Evolutionary conservation across 2,329 filamentous ascomycete species (phyloP).

Genomic region (Monosporascus sp.): DNA sequence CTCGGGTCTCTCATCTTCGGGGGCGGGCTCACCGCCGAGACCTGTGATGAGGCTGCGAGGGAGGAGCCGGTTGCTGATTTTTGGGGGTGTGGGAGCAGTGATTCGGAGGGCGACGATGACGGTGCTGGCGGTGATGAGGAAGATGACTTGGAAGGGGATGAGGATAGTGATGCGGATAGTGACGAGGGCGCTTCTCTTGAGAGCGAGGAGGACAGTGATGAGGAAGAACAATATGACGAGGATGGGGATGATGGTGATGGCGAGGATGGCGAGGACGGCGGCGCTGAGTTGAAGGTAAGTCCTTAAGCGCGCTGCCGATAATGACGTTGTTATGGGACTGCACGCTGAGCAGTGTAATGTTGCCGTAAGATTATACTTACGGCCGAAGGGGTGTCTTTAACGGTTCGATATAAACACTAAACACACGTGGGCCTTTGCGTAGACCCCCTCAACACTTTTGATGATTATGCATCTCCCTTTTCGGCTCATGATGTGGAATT

Average conservation of each 20-base stretch:
- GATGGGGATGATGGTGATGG: slow-evolving; percentile 11
- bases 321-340: too few species aligned
- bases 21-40: slow-evolving; percentile 5
- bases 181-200: not conserved
- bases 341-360: too few species aligned
- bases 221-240: slow-evolving; percentile 3
- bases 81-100: slow-evolving; percentile 4
- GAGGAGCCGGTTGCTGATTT: not conserved
- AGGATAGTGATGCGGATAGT: slow-evolving; percentile 10
- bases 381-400: too few species aligned
- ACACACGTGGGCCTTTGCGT: too few species aligned
- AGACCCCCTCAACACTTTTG: too few species aligned
- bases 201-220: not conserved
- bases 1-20: slow-evolving; percentile 5
- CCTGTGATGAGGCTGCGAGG: slow-evolving; percentile 3
- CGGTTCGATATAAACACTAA: too few species aligned
- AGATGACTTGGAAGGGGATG: slow-evolving; percentile 3
- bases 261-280: slow-evolving; percentile 10
- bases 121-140: not conserved
- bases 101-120: slow-evolving; percentile 8
- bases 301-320: too few species aligned
- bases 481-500: too few species aligned
- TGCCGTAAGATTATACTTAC: too few species aligned
- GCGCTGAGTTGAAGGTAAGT: not conserved
- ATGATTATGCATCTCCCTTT: too few species aligned